A percentile compares a stretch with the other conserved stretches of the same genome.
Evolutionary conservation across 371 early-diverging fungal species (phyloP).

Genomic region (Actinomucor elegans): DNA sequence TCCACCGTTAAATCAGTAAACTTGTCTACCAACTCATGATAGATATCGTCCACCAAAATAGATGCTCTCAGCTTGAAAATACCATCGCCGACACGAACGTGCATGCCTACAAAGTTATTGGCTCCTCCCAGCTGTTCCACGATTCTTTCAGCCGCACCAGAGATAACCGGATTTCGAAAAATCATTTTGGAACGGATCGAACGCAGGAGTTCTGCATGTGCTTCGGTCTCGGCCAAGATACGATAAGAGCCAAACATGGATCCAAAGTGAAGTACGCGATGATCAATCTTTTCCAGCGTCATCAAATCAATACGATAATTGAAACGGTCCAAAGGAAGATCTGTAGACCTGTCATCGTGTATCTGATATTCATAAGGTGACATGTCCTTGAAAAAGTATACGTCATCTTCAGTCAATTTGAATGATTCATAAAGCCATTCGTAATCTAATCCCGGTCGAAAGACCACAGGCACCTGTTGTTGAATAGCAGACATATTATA

Average conservation of each 20-base stretch:
- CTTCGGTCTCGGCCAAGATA: slow-evolving; percentile 46
- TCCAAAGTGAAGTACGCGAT: slow-evolving; percentile 53
- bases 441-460: slow-evolving; percentile 34
- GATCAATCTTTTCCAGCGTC: slow-evolving; percentile 42
- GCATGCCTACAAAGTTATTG: slow-evolving; percentile 49
- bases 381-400: slow-evolving; percentile 50
- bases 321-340: slow-evolving; percentile 45
- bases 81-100: slow-evolving; percentile 59
- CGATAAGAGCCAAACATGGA: slow-evolving; percentile 60
- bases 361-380: slow-evolving; percentile 56
- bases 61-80: slow-evolving; percentile 46
- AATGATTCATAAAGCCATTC: slow-evolving; percentile 40
- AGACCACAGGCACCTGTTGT: slow-evolving; percentile 34
- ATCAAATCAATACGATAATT: slow-evolving; percentile 43
- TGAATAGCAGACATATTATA: slow-evolving; percentile 38
- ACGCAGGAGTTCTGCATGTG: slow-evolving; percentile 35
- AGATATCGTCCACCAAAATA: slow-evolving; percentile 47
- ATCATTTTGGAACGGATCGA: slow-evolving; percentile 50
- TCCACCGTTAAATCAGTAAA: slow-evolving; percentile 43
- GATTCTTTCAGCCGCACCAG: slow-evolving; percentile 40
- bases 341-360: slow-evolving; percentile 43
- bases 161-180: slow-evolving; percentile 47
- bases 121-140: slow-evolving; percentile 50
- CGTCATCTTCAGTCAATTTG: slow-evolving; percentile 24
- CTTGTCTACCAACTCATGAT: slow-evolving; percentile 37